Percentiles rank a stretch among this genome's conserved stretches.
phyloP scores from a whole-genome alignment of 352 stramenopile genomes.

The Phytophthora sojae region DNA sequence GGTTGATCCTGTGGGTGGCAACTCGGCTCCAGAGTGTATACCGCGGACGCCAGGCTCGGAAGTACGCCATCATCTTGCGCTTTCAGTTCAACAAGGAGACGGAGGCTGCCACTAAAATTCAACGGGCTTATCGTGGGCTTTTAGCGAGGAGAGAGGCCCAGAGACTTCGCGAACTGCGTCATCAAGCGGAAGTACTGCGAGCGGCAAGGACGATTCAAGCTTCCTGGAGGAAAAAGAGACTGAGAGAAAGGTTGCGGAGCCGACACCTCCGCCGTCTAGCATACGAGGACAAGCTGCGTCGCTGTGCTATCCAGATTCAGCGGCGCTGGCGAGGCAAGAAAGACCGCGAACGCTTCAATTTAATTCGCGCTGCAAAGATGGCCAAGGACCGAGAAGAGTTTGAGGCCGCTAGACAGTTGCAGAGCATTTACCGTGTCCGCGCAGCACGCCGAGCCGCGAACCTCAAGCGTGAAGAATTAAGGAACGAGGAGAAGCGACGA shows the following conservation, averaged over 20 bases:
- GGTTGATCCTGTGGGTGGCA: conserved; percentile 60
- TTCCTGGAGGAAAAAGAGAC: conserved; percentile 52
- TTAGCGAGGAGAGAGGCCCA: conserved; percentile 22
- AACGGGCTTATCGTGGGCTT: conserved; percentile 47
- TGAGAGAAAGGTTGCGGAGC: conserved; percentile 41
- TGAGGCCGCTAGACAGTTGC: conserved; percentile 67
- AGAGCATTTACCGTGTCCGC: conserved; percentile 63
- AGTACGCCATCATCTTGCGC: conserved; percentile 46
- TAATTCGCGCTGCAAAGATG: conserved; percentile 42
- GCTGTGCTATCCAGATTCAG: conserved; percentile 73
- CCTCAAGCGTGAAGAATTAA: conserved; percentile 45
- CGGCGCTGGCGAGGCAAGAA: conserved; percentile 72
- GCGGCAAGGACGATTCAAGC: conserved; percentile 51
- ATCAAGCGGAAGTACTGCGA: conserved; percentile 26
- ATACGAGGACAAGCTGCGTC: conserved; percentile 31
- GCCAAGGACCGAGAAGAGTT: conserved; percentile 43
- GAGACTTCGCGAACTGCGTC: conserved; percentile 22
- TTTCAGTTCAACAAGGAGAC: conserved; percentile 65
- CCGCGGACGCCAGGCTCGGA: conserved; percentile 65
- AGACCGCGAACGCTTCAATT: conserved; percentile 34
- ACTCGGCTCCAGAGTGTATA: conserved; percentile 71
- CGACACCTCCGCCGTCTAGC: conserved; percentile 26
- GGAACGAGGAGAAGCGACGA: conserved; percentile 31
- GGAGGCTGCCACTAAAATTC: conserved; percentile 65
- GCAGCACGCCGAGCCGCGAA: conserved; percentile 48